Base-by-base conservation (phyloP, 352 stramenopile species). In the Phytophthora macrochlamydospora region DNA sequence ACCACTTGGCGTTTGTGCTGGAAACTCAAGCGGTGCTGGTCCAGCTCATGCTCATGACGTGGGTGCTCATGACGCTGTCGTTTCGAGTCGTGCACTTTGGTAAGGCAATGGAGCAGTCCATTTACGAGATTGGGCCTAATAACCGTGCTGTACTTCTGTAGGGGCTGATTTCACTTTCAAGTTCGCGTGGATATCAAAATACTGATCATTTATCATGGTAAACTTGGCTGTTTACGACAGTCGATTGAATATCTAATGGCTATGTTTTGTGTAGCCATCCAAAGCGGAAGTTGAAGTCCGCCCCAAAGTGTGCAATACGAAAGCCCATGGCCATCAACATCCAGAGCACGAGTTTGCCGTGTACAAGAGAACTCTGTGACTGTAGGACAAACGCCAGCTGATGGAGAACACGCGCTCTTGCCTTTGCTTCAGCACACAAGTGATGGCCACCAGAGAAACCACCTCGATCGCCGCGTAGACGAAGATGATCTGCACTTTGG, bases 1-100 rank as follows among this genome's bases (percentile, higher is more conserved):
- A 64, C 6, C 70, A 78, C 12, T 57, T 85, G 2, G 64, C 56
- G 13, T 85, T 85, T 18, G 73, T 82, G 9, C 45, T 85, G 29
- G 56, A 74, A 43, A 75, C 57, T 0, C 73, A 85, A 18, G 61
- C 32, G 45, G 31, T 55, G 54, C 50, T 73, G 11, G 50, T 83
- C 8, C 75, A 79, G 48, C 46, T 30, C 4, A 65, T 65, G n/a
- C 40, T 75, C 1, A 42, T 67, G 2, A 11, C 69, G 5, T 79
- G 70, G 74, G 49, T 71, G 32, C 57, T 79, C 7, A 45, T 71
- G 35, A 64, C 62, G 2, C 14, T 69, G n/a, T 48, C 54, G 2
- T 69, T 64, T 28, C 62, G 62, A 6, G 35, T 40, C 6, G 35
- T 40, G 6, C 35, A 40, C 35, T 40, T 40, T 11, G 42, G 42